Percentiles rank a stretch among this genome's conserved stretches.
phyloP scores from a whole-genome alignment of 1,284 basidiomycete species.

The Hemileia vastatrix region DNA sequence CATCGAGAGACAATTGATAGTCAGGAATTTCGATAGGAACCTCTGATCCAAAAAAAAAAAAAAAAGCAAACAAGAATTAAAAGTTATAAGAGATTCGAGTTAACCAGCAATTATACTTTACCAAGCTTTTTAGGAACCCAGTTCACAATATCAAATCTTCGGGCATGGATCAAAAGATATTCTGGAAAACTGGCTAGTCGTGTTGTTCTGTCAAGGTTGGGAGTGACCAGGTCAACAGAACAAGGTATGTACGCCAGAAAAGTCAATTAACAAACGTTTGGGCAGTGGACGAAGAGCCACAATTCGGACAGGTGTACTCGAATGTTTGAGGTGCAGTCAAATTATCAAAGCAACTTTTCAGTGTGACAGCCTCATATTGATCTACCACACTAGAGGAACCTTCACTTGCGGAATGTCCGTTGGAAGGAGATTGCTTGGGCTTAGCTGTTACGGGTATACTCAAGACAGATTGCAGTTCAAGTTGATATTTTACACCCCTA shows the following conservation, averaged over 20 bases:
- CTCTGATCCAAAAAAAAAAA: conserved; percentile 50
- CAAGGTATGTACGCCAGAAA: neutral
- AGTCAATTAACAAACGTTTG: conserved; percentile 10
- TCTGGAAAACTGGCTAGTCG: conserved; percentile 80
- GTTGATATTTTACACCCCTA: conserved; percentile 73
- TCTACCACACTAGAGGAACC: conserved; percentile 56
- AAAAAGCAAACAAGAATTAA: neutral
- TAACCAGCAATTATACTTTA: conserved; percentile 45
- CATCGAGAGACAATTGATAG: conserved; percentile 58
- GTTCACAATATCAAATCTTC: conserved; percentile 89
- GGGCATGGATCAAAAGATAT: conserved; percentile 77
- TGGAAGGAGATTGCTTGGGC: conserved; percentile 40
- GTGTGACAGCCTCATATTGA: conserved; percentile 59
- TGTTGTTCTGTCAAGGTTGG: conserved; percentile 51
- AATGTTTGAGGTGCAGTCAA: conserved; percentile 58
- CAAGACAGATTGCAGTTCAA: conserved; percentile 66
- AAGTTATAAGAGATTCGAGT: neutral
- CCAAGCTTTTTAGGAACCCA: conserved; percentile 95
- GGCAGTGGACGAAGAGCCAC: conserved; percentile 36
- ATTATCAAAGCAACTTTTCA: conserved; percentile 60
- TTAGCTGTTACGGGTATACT: conserved; percentile 68
- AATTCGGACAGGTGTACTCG: conserved; percentile 59
- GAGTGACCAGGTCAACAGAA: conserved; percentile 39
- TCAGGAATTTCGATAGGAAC: conserved; percentile 72
- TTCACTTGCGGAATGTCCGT: conserved; percentile 32